A percentile compares a stretch with the other conserved stretches of the same genome.
Evolutionary conservation across 2,329 filamentous ascomycete species (phyloP).

Genomic region (Parastagonospora nodorum): DNA sequence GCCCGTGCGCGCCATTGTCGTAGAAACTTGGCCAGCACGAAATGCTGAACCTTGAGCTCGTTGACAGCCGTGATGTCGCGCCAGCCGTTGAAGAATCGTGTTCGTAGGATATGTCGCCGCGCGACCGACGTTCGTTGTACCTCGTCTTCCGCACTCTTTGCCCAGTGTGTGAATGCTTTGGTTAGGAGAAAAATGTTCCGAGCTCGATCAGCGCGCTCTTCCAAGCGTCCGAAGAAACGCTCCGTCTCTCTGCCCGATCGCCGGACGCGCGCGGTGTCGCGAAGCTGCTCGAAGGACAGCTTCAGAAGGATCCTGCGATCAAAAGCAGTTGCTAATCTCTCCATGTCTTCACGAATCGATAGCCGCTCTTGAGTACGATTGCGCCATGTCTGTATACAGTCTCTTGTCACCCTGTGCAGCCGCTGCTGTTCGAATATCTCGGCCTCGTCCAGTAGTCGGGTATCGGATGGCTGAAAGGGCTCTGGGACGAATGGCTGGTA

Average conservation of each 20-base stretch:
- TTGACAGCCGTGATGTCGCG: slow-evolving; percentile 67
- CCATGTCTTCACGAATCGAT: slow-evolving; percentile 24
- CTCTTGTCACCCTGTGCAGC: slow-evolving; percentile 31
- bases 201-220: slow-evolving; percentile 65
- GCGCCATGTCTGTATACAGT: slow-evolving; percentile 53
- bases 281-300: slow-evolving; percentile 55
- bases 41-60: slow-evolving; percentile 57
- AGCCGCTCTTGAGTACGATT: slow-evolving; percentile 41
- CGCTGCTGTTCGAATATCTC: slow-evolving; percentile 47
- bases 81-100: slow-evolving; percentile 73
- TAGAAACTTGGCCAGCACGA: slow-evolving; percentile 61
- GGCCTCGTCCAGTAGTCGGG: slow-evolving; percentile 57
- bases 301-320: slow-evolving; percentile 59
- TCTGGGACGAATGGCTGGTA: slow-evolving; percentile 37
- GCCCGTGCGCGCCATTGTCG: slow-evolving; percentile 56
- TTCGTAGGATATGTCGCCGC: slow-evolving; percentile 71
- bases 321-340: slow-evolving; percentile 49
- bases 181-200: slow-evolving; percentile 69
- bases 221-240: slow-evolving; percentile 60
- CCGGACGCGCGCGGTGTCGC: slow-evolving; percentile 34
- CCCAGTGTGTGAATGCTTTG: slow-evolving; percentile 73
- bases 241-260: slow-evolving; percentile 54
- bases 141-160: slow-evolving; percentile 66
- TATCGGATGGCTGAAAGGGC: slow-evolving; percentile 56
- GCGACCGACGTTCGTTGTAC: slow-evolving; percentile 69